Conservation (phyloP, 2,329 filamentous ascomycete genomes). For the Didymellaceae sp. region DNA sequence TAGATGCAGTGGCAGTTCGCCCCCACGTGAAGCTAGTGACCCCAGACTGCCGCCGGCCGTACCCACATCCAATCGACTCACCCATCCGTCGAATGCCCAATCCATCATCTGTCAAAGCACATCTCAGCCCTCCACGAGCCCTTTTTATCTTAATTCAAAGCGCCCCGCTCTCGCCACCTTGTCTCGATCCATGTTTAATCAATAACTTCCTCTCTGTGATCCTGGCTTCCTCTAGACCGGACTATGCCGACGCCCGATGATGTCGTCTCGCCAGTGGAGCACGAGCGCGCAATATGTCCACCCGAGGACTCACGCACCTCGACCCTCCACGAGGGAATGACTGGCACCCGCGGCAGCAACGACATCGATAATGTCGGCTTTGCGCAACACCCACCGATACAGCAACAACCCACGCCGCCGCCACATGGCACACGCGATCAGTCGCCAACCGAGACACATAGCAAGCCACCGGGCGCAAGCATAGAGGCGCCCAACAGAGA, state of each 20-base stretch:
- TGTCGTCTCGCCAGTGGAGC: conserved; percentile 51
- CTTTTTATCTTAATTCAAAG: conserved; percentile 8
- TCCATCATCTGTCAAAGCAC: conserved; percentile 13
- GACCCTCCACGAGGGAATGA: conserved; percentile 37
- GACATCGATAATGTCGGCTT: conserved; percentile 25
- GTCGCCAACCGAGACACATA: conserved; percentile 31
- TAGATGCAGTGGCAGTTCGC: conserved; percentile 8
- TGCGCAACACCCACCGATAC: conserved; percentile 5
- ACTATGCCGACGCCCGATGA: conserved; percentile 60
- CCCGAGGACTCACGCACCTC: conserved; percentile 51
- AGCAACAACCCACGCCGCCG: conserved; percentile 47
- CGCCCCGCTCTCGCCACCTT: conserved; percentile 14
- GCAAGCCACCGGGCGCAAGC: conserved; percentile 40
- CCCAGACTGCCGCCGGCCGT: conserved; percentile 9
- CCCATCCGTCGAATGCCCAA: conserved; percentile 10
- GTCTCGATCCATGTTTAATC: conserved; percentile 28
- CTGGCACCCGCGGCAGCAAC: conserved; percentile 31
- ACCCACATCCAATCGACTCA: conserved; percentile 12
- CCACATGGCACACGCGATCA: conserved; percentile 32
- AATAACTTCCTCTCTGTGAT: conserved; percentile 27
- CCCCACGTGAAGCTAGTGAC: conserved; percentile 18
- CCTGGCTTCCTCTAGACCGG: conserved; percentile 35
- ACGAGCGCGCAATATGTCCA: conserved; percentile 57
- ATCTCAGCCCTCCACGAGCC: conserved; percentile 9
- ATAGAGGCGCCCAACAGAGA: conserved; percentile 46